These are phyloP conservation scores for Psilocybe cubensis DNA, from an alignment of 768 basidiomycete species.

Conservation along the genomic window DNA sequence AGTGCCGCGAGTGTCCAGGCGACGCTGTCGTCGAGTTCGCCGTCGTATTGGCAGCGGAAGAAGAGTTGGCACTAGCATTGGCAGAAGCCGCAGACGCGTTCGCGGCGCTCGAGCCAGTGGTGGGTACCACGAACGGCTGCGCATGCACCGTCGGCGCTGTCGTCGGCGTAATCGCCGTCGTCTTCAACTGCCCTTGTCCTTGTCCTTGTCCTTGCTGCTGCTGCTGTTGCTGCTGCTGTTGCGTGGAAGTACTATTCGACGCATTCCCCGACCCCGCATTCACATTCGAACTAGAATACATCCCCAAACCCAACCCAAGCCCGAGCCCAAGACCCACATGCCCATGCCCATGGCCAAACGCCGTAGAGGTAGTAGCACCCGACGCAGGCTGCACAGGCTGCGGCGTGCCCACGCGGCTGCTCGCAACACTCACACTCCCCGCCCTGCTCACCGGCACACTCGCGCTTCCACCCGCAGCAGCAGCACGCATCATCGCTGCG, in stretches of 20 bases:
- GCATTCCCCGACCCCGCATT: not conserved
- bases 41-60: too few relatives aligned
- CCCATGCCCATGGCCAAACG: constrained; percentile 6
- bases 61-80: too few relatives aligned
- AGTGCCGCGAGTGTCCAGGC: not conserved
- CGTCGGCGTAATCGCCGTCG: constrained; percentile 20
- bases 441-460: constrained; percentile 41
- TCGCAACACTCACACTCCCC: constrained; percentile 30
- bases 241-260: constrained; percentile 11
- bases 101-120: not conserved
- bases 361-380: not conserved
- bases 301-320: not conserved
- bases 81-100: not conserved
- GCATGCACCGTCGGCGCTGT: constrained; percentile 18
- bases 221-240: constrained; percentile 15
- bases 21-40: not conserved
- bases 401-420: constrained; percentile 40
- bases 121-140: constrained; percentile 18
- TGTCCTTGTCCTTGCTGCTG: constrained; percentile 37
- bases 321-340: not conserved
- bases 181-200: constrained; percentile 9
- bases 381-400: constrained; percentile 17
- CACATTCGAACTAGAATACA: not conserved
- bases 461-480: constrained; percentile 26
- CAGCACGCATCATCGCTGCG: constrained; percentile 11